Percentiles rank a stretch among this genome's conserved stretches.
These are phyloP conservation scores for Sphaerostilbella broomeana DNA, from an alignment of 2,329 filamentous ascomycete species.

Conservation along the genomic window DNA sequence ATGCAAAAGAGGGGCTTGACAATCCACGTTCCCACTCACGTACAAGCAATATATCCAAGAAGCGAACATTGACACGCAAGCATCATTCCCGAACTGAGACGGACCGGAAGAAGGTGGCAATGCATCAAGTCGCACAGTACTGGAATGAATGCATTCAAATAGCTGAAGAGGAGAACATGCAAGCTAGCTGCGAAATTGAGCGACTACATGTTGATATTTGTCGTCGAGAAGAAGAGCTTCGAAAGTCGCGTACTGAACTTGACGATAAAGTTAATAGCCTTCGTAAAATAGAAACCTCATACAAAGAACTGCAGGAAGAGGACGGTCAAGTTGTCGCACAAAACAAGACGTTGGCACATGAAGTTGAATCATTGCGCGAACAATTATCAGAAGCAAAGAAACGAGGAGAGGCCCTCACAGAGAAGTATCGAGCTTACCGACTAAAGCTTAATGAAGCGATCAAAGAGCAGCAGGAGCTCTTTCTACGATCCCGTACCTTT, in stretches of 20 bases:
- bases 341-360: conserved; percentile 20
- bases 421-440: conserved; percentile 30
- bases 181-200: conserved; percentile 22
- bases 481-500: conserved; percentile 25
- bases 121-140: conserved; percentile 26
- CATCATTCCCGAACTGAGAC: conserved; percentile 13
- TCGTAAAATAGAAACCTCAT: conserved; percentile 17
- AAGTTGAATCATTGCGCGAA: conserved; percentile 24
- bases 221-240: conserved; percentile 16
- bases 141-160: conserved; percentile 31
- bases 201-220: conserved; percentile 21
- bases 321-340: conserved; percentile 18
- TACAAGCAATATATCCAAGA: conserved; percentile 29
- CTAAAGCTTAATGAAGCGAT: conserved; percentile 39
- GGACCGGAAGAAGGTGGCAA: conserved; percentile 24
- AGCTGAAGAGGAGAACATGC: conserved; percentile 23
- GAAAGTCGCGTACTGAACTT: conserved; percentile 9
- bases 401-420: conserved; percentile 19
- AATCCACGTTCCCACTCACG: conserved; percentile 22
- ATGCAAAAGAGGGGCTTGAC: neutral
- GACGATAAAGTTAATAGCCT: conserved; percentile 22
- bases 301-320: conserved; percentile 23
- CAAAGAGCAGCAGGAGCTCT: conserved; percentile 41
- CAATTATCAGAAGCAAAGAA: conserved; percentile 21
- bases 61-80: conserved; percentile 19